Evolutionary conservation across 2,329 filamentous ascomycete genomes (phyloP).

Genomic region (Arthrinium puccinioides): DNA sequence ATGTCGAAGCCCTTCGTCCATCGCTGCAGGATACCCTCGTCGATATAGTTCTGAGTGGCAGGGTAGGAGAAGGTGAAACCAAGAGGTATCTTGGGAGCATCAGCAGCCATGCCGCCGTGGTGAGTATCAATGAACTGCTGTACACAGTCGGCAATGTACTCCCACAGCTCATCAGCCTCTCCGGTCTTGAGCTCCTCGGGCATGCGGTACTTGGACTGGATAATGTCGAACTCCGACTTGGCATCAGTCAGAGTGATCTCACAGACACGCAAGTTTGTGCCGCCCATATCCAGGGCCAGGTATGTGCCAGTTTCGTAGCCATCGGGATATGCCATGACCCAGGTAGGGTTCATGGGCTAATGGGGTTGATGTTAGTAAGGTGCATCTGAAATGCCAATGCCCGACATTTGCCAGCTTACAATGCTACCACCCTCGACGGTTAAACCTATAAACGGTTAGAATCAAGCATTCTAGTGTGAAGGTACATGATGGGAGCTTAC

Average conservation of each 20-base stretch:
- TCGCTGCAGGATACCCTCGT: conserved; percentile 84
- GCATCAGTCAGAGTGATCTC: conserved; percentile 83
- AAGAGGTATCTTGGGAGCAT: conserved; percentile 62
- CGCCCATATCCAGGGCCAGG: conserved; percentile 90
- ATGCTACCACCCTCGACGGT: conserved; percentile 87
- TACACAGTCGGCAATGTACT: conserved; percentile 88
- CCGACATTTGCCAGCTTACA: conserved; percentile 55
- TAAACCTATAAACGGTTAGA: conserved; percentile 59
- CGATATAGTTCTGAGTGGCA: conserved; percentile 86
- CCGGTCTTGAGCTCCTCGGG: conserved; percentile 88
- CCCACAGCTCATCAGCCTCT: conserved; percentile 80
- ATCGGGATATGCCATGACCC: conserved; percentile 86
- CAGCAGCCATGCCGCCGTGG: conserved; percentile 54
- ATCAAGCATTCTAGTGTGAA: conserved; percentile 8
- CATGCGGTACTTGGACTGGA: conserved; percentile 93
- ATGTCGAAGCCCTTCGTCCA: conserved; percentile 99
- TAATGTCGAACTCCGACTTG: conserved; percentile 87
- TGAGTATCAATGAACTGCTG: conserved; percentile 86
- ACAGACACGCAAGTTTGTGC: conserved; percentile 91
- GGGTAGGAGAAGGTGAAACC: conserved; percentile 98
- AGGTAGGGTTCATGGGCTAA: conserved; percentile 95
- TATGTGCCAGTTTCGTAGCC: conserved; percentile 83
- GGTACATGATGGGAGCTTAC: conserved; percentile 35
- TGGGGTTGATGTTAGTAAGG: too few species aligned
- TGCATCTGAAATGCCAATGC: too few species aligned